phyloP scores from a whole-genome alignment of 352 stramenopile species.

The Peronospora farinosa region DNA sequence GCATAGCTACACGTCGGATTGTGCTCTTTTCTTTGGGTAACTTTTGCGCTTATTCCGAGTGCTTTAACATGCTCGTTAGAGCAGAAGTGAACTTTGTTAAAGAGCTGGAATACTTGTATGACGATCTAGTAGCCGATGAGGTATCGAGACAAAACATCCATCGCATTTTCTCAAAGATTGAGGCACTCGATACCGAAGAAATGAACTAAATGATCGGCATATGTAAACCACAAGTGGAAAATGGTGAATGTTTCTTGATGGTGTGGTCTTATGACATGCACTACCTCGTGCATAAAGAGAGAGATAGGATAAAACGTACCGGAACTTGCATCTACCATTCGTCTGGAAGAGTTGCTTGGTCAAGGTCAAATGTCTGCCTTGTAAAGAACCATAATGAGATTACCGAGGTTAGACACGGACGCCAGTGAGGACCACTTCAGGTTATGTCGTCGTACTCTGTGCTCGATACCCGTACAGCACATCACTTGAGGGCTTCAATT shows the following conservation, averaged over 20 bases:
- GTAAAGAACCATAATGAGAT: constrained; percentile 22
- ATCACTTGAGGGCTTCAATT: constrained; percentile 10
- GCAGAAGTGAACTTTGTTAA: constrained; percentile 36
- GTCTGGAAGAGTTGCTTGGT: constrained; percentile 22
- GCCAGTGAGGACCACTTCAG: not conserved
- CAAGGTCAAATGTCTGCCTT: constrained; percentile 15
- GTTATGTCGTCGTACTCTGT: constrained; percentile 25
- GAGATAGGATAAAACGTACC: constrained; percentile 9
- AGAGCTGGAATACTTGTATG: constrained; percentile 48
- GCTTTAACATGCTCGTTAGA: constrained; percentile 46
- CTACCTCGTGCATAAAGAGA: constrained; percentile 27
- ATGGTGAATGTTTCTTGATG: no score
- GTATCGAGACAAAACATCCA: constrained; percentile 65
- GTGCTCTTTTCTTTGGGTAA: constrained; percentile 90
- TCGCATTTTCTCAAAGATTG: constrained; percentile 56
- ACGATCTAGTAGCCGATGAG: constrained; percentile 58
- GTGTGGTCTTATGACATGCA: constrained; percentile 7
- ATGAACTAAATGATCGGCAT: no score
- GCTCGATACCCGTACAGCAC: constrained; percentile 6
- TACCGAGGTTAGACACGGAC: constrained; percentile 1
- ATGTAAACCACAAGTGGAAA: no score
- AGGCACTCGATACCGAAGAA: constrained; percentile 20
- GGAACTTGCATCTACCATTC: constrained; percentile 16
- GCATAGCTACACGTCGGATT: constrained; percentile 63
- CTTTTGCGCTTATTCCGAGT: constrained; percentile 73